Conservation (phyloP, 1,139 yeast genomes). For the Arxiozyma bovina region DNA sequence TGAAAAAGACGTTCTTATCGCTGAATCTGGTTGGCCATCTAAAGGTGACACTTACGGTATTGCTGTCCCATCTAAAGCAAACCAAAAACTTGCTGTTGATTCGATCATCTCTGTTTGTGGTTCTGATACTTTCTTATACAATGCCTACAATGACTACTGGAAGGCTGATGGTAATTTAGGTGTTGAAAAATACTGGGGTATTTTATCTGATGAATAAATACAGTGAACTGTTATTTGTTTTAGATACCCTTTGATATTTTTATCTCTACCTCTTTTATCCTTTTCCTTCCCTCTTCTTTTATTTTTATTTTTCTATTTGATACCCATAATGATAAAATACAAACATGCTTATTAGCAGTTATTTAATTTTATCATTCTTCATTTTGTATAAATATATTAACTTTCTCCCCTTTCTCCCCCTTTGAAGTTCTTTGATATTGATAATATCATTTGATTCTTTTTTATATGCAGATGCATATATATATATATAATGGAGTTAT, state of each 20-base stretch:
- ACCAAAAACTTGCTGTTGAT: slow-evolving; percentile 53
- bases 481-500: neutral
- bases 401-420: neutral
- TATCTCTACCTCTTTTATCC: neutral
- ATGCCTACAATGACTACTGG: slow-evolving; percentile 72
- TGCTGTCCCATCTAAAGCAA: slow-evolving; percentile 59
- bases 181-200: slow-evolving; percentile 72
- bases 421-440: neutral
- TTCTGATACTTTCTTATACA: slow-evolving; percentile 51
- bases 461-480: neutral
- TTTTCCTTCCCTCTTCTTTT: neutral
- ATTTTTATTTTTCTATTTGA: neutral
- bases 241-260: neutral
- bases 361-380: too few species aligned
- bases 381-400: neutral
- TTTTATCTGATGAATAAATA: slow-evolving; percentile 28
- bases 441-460: neutral
- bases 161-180: slow-evolving; percentile 57
- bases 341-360: neutral
- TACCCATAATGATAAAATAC: neutral
- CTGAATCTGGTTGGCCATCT: slow-evolving; percentile 82
- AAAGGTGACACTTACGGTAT: slow-evolving; percentile 55
- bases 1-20: slow-evolving; percentile 48
- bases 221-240: neutral
- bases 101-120: slow-evolving; percentile 51